Conservation (phyloP, 352 stramenopile genomes). For the Globisporangium camurandrum region DNA sequence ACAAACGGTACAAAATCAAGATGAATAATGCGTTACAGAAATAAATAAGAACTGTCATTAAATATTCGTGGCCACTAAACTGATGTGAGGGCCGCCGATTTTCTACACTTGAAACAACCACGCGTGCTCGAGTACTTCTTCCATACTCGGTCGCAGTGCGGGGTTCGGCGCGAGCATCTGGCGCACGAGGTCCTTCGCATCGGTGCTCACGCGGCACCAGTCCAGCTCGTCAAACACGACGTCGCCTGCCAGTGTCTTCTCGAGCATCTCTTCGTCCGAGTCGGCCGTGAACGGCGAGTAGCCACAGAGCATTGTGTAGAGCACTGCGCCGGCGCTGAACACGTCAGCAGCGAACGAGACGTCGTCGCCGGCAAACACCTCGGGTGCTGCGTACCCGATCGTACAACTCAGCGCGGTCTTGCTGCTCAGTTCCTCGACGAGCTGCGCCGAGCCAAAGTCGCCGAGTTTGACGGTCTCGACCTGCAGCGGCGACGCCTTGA, state of each 20-base stretch:
- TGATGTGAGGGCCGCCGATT: too few relatives aligned
- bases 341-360: conserved; percentile 62
- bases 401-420: conserved; percentile 54
- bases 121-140: conserved; percentile 56
- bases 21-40: background rate
- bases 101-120: too few relatives aligned
- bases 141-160: conserved; percentile 37
- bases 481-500: conserved; percentile 40
- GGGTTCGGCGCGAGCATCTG: conserved; percentile 47
- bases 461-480: conserved; percentile 51
- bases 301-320: conserved; percentile 62
- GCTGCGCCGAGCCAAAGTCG: conserved; percentile 62
- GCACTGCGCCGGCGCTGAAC: conserved; percentile 62
- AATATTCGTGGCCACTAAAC: too few relatives aligned
- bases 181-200: conserved; percentile 51
- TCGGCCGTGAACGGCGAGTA: conserved; percentile 57
- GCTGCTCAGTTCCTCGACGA: conserved; percentile 25
- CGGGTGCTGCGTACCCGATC: conserved; percentile 65
- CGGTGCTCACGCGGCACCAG: conserved; percentile 37
- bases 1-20: too few relatives aligned
- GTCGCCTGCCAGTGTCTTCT: conserved; percentile 36
- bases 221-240: conserved; percentile 50
- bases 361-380: conserved; percentile 44
- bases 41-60: too few relatives aligned
- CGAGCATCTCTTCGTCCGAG: conserved; percentile 55